A percentile compares a stretch with the other conserved stretches of the same genome.
Conservation (phyloP, 257 asterid species). For the Paulownia fortunei region DNA sequence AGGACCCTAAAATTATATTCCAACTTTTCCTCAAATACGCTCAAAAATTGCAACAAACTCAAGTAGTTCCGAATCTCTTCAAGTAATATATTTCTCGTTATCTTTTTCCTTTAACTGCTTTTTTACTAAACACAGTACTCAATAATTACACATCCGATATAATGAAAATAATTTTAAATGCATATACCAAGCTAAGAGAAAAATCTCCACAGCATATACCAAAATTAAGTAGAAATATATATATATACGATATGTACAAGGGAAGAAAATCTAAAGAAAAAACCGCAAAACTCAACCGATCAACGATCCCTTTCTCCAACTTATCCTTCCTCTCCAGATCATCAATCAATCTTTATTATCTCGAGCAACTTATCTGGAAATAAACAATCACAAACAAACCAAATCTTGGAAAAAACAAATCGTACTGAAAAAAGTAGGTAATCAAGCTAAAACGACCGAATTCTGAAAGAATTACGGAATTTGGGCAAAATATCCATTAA, state of each 20-base stretch:
- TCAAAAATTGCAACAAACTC: conserved; percentile 20
- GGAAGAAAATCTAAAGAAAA: neutral
- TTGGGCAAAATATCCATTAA: neutral
- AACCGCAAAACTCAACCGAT: conserved; percentile 31
- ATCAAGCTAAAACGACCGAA: neutral
- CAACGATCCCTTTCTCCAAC: conserved; percentile 36
- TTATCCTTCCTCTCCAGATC: conserved; percentile 39
- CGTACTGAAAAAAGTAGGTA: neutral
- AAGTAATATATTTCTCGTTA: neutral
- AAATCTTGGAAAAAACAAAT: conserved; percentile 6
- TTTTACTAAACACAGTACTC: neutral
- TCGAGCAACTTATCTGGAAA: conserved; percentile 35
- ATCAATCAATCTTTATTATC: conserved; percentile 25
- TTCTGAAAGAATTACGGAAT: neutral
- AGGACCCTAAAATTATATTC: conserved; percentile 5
- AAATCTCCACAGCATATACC: neutral
- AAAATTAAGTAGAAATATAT: conserved; percentile 9
- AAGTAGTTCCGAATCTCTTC: conserved; percentile 20
- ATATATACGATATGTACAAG: conserved; percentile 35
- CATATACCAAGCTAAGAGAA: neutral
- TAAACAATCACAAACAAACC: conserved; percentile 24
- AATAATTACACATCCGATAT: neutral
- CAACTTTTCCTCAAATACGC: conserved; percentile 20
- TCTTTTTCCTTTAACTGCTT: conserved; percentile 2
- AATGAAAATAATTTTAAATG: conserved; percentile 13